phyloP scores from a whole-genome alignment of 2,329 filamentous ascomycete species.

The Bimuria novae-zelandiae region DNA sequence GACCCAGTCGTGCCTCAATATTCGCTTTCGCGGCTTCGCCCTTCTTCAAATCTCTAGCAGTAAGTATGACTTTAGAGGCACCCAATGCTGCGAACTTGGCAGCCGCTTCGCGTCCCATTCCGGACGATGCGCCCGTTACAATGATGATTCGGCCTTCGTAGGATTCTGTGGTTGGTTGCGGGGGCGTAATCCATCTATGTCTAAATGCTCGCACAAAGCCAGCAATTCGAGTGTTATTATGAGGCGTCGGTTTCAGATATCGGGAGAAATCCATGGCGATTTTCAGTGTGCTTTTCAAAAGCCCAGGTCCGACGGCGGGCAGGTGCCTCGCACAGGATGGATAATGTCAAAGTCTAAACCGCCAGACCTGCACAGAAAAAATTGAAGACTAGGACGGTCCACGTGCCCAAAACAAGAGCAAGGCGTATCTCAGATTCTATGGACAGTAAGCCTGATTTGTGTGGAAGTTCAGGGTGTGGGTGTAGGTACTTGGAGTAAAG shows the following conservation, averaged over 20 bases:
- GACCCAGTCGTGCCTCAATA: constrained; percentile 33
- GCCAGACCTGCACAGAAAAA: background rate
- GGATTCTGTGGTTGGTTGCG: constrained; percentile 38
- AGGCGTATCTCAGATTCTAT: too few species aligned
- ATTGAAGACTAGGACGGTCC: too few species aligned
- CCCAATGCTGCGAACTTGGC: constrained; percentile 44
- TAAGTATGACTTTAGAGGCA: constrained; percentile 46
- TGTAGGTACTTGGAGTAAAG: too few species aligned
- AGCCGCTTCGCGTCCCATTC: constrained; percentile 46
- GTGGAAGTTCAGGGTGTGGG: too few species aligned
- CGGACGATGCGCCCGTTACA: constrained; percentile 50
- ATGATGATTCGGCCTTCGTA: constrained; percentile 49
- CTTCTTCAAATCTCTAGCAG: constrained; percentile 42
- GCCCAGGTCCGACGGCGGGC: too few species aligned
- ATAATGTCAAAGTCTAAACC: background rate
- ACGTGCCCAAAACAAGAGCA: too few species aligned
- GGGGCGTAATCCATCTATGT: constrained; percentile 41
- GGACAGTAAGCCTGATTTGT: too few species aligned
- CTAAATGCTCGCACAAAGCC: constrained; percentile 32
- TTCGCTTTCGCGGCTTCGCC: constrained; percentile 39
- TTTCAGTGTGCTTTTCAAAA: too few species aligned
- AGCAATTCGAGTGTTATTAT: constrained; percentile 21
- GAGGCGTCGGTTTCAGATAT: background rate
- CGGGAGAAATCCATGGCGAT: background rate
- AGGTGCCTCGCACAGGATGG: too few species aligned